Evolutionary conservation across 108 stramenopile genomes (phyloP), one percentile per base, ranked within the genome.

Genomic region (Cylindrotheca closterium): DNA sequence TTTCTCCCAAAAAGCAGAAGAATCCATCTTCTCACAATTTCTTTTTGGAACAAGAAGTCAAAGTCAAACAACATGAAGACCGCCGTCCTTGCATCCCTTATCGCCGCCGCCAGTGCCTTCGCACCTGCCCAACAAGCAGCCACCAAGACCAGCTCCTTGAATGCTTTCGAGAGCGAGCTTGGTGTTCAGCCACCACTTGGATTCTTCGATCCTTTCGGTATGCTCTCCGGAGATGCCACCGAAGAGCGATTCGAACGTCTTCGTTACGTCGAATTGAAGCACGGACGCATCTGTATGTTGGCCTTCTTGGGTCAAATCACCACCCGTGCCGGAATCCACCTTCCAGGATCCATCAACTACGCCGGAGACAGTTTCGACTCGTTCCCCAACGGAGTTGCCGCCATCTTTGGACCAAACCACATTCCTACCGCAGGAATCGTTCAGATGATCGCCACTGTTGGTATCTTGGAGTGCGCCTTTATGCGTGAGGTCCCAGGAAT

Each of bases 261-360:
- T 54, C 93, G 93, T 47, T 83, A 85, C 59, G 88, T 85, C 58
- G 93, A 94, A 75, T 63, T 93, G 76, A 94, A 94, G 92, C 96
- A 96, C 89, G 96, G 96, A 63, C 85, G 91, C 50, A 81, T 72
- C 61, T 50, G 68, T 70, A 69, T 30, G 82, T 85, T 91, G 69
- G 89, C 89, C 57, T 81, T 87, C 81, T 65, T 84, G 18, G 88
- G 86, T 27, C 51, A 84, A 32, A 73, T 87, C 65, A 52, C 68
- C 66, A 77, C 77, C 65, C 72, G 76, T 55, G 70, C 65, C 30
- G 82, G 79, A 51, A 23, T 76, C 60, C 79, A 70, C 70, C 79
- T 86, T 57, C 79, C 82, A 3, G 83, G 86, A 65, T 15, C 54
- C 75, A 83, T 87, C 63, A 77, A 83, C 61, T 60, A 65, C 53